Evolutionary conservation across 805 yeast species (phyloP), one percentile per base, ranked within the genome.

Genomic region (Candida silvicultrix): DNA sequence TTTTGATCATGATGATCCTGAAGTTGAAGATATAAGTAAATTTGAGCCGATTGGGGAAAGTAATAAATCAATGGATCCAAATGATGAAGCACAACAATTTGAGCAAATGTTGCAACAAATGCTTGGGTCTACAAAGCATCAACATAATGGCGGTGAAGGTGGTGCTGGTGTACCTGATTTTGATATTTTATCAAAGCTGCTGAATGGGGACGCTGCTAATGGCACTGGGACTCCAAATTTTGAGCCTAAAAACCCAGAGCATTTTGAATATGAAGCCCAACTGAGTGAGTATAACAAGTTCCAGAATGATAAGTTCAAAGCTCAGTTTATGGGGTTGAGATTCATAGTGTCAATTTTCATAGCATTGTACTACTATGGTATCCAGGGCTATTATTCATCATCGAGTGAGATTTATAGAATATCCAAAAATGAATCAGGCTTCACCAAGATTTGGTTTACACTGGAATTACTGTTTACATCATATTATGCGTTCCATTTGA

Each of bases 291-390:
- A 44, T 36, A 51, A 53, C 18, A 58, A 50, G 40, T 49, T 45
- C 9, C 43, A 48, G 37, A 58, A 50, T 29, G 60, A 56, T 35
- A 47, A 41, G 38, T 54, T 47, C 37, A 59, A 58, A 22, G 61
- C 64, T 0, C 35, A 41, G 21, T 52, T 54, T 28, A 46, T 58
- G 48, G 25, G 57, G 8, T 10, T 42, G 5, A 58, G 51, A 45
- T 40, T 57, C 4, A 1, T 49, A 2, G 23, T 44, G 10, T 36
- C 45, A 5, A 15, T 44, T 0, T 4, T 35, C 2, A n/a, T 53
- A 34, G 45, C 48, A 10, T 10, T 48, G 4, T 57, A 45, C 8
- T 36, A 25, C 19, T 21, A 22, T 10, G 22, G 35, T 12, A 10
- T 21, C 4, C 19, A 31, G 34, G 47, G 21, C 43, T 49, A 45